Conservation (phyloP, 257 asterid genomes). For the Petrea volubilis region DNA sequence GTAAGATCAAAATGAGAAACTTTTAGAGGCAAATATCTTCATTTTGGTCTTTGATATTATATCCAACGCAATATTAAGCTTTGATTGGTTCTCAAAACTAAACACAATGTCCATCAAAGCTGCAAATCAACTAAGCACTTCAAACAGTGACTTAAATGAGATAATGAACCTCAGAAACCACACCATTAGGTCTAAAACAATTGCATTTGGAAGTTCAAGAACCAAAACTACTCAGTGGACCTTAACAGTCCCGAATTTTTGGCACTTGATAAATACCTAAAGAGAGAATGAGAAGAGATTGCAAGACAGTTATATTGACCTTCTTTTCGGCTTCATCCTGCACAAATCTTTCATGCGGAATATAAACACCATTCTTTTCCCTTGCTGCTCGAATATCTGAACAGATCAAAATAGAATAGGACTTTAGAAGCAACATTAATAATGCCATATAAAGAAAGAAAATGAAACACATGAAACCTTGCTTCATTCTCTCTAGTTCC, state of each 20-base stretch:
- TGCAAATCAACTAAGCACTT: not conserved
- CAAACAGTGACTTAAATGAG: not conserved
- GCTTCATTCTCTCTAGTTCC: slow-evolving; percentile 86
- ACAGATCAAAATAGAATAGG: slow-evolving; percentile 4
- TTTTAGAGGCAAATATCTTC: slow-evolving; percentile 3
- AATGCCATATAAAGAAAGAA: slow-evolving; percentile 10
- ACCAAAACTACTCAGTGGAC: not conserved
- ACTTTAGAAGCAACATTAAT: not conserved
- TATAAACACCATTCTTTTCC: slow-evolving; percentile 82
- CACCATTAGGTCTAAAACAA: not conserved
- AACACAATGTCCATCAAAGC: no score
- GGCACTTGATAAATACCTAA: not conserved
- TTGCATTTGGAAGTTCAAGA: not conserved
- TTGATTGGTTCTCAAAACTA: no score
- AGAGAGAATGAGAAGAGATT: not conserved
- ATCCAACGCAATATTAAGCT: not conserved
- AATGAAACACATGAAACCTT: slow-evolving; percentile 44
- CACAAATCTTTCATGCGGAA: slow-evolving; percentile 78
- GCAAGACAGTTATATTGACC: slow-evolving; percentile 40
- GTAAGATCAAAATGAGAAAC: slow-evolving; percentile 8
- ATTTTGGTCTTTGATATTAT: not conserved
- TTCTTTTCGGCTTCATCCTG: slow-evolving; percentile 87
- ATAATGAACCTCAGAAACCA: not conserved
- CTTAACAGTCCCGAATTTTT: not conserved
- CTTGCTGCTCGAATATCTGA: slow-evolving; percentile 89